A percentile compares a stretch with the other conserved stretches of the same genome.
These are phyloP conservation scores for Pythium aquatile DNA, from an alignment of 352 stramenopile genomes.

Conservation along the genomic window DNA sequence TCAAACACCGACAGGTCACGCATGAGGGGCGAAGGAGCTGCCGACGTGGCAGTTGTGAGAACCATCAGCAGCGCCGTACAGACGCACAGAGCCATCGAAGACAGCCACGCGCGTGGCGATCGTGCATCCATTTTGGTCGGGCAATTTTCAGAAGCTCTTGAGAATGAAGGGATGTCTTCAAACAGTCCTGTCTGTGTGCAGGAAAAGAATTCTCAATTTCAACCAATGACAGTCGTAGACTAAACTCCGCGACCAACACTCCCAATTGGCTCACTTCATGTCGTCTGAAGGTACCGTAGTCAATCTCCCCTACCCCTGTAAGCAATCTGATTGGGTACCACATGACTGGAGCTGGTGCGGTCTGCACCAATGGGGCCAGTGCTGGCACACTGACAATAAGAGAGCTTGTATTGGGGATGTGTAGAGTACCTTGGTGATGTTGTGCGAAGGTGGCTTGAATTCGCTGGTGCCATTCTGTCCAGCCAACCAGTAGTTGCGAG, in stretches of 20 bases:
- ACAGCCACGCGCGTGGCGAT: background rate
- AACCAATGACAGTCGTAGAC: slow-evolving; percentile 4
- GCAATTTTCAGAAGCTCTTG: background rate
- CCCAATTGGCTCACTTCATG: background rate
- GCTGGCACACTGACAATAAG: background rate
- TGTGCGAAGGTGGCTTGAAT: slow-evolving; percentile 25
- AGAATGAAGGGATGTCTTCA: background rate
- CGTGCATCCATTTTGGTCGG: background rate
- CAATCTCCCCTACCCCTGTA: slow-evolving; percentile 12
- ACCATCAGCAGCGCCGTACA: background rate
- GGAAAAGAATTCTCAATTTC: background rate
- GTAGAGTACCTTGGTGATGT: background rate
- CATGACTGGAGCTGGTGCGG: slow-evolving; percentile 14
- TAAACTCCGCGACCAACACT: slow-evolving; percentile 18
- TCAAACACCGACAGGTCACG: slow-evolving; percentile 11
- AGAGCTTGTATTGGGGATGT: slow-evolving; percentile 8
- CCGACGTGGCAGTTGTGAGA: background rate
- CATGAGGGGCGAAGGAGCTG: too few relatives aligned
- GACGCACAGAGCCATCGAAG: background rate
- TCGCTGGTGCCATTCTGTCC: slow-evolving; percentile 35
- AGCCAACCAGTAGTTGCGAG: slow-evolving; percentile 25
- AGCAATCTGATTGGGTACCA: slow-evolving; percentile 20
- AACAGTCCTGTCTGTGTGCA: background rate
- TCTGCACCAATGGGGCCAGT: background rate
- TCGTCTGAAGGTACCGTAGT: slow-evolving; percentile 18